Percentiles rank a stretch among this genome's conserved stretches.
Conservation (phyloP, 2,329 filamentous ascomycete species). For the Biscogniauxia marginata region DNA sequence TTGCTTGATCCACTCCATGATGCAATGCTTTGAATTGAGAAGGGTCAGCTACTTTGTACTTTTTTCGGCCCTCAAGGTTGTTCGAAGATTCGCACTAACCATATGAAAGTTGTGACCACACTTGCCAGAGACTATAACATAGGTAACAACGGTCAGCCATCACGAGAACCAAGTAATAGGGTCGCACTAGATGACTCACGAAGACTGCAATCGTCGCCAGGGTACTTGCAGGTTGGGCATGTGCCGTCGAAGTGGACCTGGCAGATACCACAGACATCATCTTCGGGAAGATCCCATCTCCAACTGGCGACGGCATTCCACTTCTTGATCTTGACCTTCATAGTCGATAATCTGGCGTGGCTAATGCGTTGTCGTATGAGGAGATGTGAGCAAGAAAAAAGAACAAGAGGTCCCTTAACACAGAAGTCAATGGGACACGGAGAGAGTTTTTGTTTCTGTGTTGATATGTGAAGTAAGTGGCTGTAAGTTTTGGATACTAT, state of each 20-base stretch:
- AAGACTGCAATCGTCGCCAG: constrained; percentile 91
- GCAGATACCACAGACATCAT: constrained; percentile 98
- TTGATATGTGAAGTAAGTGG: background rate
- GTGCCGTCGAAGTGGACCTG: constrained; percentile 97
- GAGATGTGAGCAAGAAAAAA: background rate
- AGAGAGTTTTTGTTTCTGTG: background rate
- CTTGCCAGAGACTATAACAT: constrained; percentile 80
- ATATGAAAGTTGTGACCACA: constrained; percentile 98
- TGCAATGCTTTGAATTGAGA: constrained; percentile 67
- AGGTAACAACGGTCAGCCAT: background rate
- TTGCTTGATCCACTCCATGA: constrained; percentile 93
- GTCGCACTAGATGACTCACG: constrained; percentile 53
- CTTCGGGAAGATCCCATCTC: constrained; percentile 96
- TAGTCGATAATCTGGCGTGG: constrained; percentile 39
- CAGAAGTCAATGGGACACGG: no score
- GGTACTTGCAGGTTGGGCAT: constrained; percentile 96
- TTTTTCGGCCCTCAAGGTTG: background rate
- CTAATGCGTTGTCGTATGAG: background rate
- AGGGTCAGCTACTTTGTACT: constrained; percentile 5
- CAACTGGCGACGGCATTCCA: constrained; percentile 96
- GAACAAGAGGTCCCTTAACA: no score
- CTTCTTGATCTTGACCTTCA: constrained; percentile 94
- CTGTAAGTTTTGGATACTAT: background rate
- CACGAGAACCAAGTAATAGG: background rate
- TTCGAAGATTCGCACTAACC: constrained; percentile 62